phyloP scores from a whole-genome alignment of 2,329 filamentous ascomycete species.

The Paracamarosporium sp. region DNA sequence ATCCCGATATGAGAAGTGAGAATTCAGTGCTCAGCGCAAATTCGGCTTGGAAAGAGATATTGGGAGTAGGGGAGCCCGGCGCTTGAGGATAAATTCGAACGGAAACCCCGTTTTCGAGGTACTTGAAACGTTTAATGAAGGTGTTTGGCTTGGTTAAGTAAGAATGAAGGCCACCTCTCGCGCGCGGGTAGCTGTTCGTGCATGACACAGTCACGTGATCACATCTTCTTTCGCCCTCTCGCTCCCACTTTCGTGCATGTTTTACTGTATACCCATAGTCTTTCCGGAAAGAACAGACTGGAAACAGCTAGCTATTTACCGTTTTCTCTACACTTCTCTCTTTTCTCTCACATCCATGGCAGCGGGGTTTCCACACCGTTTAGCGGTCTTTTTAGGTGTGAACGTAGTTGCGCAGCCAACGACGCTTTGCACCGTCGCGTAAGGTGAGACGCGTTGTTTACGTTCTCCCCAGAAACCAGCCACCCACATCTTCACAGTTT shows the following conservation, averaged over 20 bases:
- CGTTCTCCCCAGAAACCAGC: not conserved
- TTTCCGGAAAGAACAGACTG: not conserved
- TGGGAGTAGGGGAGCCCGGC: not conserved
- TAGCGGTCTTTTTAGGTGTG: not conserved
- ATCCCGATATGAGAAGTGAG: conserved; percentile 49
- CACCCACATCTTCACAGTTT: not conserved
- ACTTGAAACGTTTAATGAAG: not conserved
- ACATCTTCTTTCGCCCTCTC: not conserved
- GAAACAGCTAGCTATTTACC: not conserved
- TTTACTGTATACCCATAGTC: not conserved
- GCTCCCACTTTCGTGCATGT: not conserved
- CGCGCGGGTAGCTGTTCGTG: conserved; percentile 4
- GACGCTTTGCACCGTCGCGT: not conserved
- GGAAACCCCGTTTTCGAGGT: not conserved
- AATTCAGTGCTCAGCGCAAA: not conserved
- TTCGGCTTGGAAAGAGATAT: not conserved
- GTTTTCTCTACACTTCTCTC: too few species aligned
- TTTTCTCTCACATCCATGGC: not conserved
- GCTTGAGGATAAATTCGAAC: not conserved
- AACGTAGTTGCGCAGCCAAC: not conserved
- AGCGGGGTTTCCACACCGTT: not conserved
- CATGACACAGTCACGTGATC: conserved; percentile 10
- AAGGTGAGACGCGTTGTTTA: conserved; percentile 5
- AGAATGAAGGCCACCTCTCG: conserved; percentile 6
- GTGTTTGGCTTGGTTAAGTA: not conserved